These are phyloP conservation scores for Pulicaria dysenterica DNA, from an alignment of 129 eudicot species.

Conservation along the genomic window DNA sequence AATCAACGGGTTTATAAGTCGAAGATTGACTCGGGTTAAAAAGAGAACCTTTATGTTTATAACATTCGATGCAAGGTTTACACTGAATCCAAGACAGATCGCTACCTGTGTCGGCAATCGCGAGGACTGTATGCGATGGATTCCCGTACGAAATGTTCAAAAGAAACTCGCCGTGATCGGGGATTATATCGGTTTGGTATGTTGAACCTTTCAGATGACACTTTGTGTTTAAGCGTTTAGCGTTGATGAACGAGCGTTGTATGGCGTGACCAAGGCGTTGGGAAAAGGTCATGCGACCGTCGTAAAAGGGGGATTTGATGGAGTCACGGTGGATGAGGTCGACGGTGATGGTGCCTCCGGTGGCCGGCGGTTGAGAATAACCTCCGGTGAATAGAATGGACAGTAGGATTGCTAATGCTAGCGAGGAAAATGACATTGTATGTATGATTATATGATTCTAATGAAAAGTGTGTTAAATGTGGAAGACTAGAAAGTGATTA, in stretches of 20 bases:
- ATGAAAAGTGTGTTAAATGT: too few relatives aligned
- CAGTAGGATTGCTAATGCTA: conserved; percentile 25
- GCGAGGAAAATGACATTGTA: conserved; percentile 25
- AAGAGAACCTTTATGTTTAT: conserved; percentile 21
- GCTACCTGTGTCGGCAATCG: conserved; percentile 42
- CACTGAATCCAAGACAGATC: conserved; percentile 46
- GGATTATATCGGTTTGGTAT: conserved; percentile 28
- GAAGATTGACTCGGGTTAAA: conserved; percentile 42
- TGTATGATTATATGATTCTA: too few relatives aligned
- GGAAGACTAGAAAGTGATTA: too few relatives aligned
- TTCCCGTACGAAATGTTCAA: conserved; percentile 37
- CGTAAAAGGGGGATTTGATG: conserved; percentile 37
- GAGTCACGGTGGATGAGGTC: conserved; percentile 46
- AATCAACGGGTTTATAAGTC: conserved; percentile 26
- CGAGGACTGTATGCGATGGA: conserved; percentile 33
- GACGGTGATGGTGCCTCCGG: conserved; percentile 16
- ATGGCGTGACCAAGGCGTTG: conserved; percentile 31
- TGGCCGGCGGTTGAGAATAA: background rate
- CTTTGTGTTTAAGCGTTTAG: conserved; percentile 7
- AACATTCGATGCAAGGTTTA: conserved; percentile 40
- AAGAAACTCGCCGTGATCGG: conserved; percentile 42
- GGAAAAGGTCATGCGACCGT: conserved; percentile 16
- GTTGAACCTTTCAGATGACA: background rate
- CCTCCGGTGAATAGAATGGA: conserved; percentile 1
- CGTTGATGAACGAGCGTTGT: conserved; percentile 34